A percentile compares a stretch with the other conserved stretches of the same genome.
Conservation (phyloP, 2,329 filamentous ascomycete genomes). For the Monilinia fructigena region DNA sequence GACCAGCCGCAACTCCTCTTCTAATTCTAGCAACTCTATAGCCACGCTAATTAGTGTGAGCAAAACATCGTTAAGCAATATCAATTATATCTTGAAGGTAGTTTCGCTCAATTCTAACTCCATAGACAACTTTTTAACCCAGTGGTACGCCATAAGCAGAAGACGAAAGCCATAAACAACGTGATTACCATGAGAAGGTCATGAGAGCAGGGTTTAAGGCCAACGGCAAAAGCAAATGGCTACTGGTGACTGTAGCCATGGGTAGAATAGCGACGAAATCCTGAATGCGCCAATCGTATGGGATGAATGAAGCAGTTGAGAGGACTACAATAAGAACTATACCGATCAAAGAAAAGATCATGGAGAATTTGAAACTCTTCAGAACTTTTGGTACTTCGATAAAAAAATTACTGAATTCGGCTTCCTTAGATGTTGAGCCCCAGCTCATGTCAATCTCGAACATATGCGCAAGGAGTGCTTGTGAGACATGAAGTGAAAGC, state of each 20-base stretch:
- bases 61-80: neutral
- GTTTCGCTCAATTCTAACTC: neutral
- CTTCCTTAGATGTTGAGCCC: slow-evolving; percentile 82
- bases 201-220: slow-evolving; percentile 76
- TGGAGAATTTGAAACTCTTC: slow-evolving; percentile 62
- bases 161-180: neutral
- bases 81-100: neutral
- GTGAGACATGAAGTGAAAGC: slow-evolving; percentile 74
- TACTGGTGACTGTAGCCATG: slow-evolving; percentile 67
- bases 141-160: neutral
- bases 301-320: slow-evolving; percentile 61
- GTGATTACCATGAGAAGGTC: slow-evolving; percentile 69
- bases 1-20: neutral
- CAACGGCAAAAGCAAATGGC: slow-evolving; percentile 69
- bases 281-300: slow-evolving; percentile 63
- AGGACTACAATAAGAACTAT: slow-evolving; percentile 61
- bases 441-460: slow-evolving; percentile 84
- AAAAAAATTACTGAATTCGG: slow-evolving; percentile 79
- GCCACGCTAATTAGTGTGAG: too few species aligned
- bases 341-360: slow-evolving; percentile 47
- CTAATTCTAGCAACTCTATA: neutral
- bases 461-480: slow-evolving; percentile 78
- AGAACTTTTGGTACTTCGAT: slow-evolving; percentile 78
- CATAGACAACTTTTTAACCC: neutral
- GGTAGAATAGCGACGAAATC: slow-evolving; percentile 76